Conservation (phyloP, 2,329 filamentous ascomycete species). For the Hansfordia pulvinata region DNA sequence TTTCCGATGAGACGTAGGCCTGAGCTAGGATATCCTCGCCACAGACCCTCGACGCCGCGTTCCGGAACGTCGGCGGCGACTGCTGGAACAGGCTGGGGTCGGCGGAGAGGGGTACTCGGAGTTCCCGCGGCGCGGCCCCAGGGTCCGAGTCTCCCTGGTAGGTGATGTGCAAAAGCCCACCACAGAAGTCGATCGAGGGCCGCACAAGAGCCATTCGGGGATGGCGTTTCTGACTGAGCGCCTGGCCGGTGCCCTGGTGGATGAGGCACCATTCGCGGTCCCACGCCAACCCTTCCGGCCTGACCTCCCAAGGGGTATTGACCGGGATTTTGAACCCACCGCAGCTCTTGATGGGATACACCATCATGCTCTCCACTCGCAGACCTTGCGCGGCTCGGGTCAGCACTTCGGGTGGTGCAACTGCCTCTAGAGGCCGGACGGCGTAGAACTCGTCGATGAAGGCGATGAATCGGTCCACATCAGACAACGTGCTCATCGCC, state of each 20-base stretch:
- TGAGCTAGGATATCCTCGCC: slow-evolving; percentile 64
- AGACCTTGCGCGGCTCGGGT: slow-evolving; percentile 14
- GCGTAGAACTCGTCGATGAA: slow-evolving; percentile 61
- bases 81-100: slow-evolving; percentile 44
- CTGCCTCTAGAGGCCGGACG: slow-evolving; percentile 5
- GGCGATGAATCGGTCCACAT: slow-evolving; percentile 57
- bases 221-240: slow-evolving; percentile 78
- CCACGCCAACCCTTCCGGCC: slow-evolving; percentile 75
- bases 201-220: slow-evolving; percentile 76
- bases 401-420: slow-evolving; percentile 1
- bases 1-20: slow-evolving; percentile 49
- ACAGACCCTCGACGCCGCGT: slow-evolving; percentile 57
- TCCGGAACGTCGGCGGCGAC: slow-evolving; percentile 21
- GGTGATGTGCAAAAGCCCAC: slow-evolving; percentile 49
- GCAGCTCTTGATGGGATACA: slow-evolving; percentile 95
- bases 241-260: slow-evolving; percentile 71
- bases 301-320: slow-evolving; percentile 58
- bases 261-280: slow-evolving; percentile 95
- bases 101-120: slow-evolving; percentile 51
- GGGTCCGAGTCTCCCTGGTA: slow-evolving; percentile 22
- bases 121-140: slow-evolving; percentile 16
- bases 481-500: slow-evolving; percentile 70
- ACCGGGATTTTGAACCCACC: slow-evolving; percentile 60
- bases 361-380: slow-evolving; percentile 49
- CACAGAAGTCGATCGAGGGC: slow-evolving; percentile 58